Evolutionary conservation across 331 rosid species (phyloP).

Genomic region (Rhamnella rubrinervis): DNA sequence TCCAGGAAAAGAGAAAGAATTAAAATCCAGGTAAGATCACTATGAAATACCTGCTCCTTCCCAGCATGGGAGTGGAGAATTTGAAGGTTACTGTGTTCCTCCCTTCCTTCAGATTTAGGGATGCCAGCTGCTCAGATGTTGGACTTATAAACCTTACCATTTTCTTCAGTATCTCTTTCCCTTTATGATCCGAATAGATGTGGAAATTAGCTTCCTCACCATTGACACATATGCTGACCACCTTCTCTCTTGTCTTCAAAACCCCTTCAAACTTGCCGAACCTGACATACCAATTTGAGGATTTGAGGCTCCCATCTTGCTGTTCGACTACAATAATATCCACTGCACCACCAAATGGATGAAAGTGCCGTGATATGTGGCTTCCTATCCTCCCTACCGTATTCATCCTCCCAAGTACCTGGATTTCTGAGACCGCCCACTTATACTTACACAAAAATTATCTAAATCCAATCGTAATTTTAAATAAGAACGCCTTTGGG

Average conservation of each 20-base stretch:
- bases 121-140: constrained; percentile 86
- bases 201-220: constrained; percentile 61
- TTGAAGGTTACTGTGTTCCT: constrained; percentile 72
- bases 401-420: constrained; percentile 38
- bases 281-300: constrained; percentile 89
- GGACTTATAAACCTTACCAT: constrained; percentile 56
- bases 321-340: constrained; percentile 88
- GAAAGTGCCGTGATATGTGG: constrained; percentile 77
- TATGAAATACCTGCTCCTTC: constrained; percentile 59
- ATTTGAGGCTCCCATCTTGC: constrained; percentile 76
- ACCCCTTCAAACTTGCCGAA: constrained; percentile 95
- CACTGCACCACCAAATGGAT: constrained; percentile 94
- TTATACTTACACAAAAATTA: not conserved
- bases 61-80: constrained; percentile 72
- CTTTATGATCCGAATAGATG: constrained; percentile 75
- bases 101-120: constrained; percentile 86
- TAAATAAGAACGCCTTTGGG: constrained; percentile 1
- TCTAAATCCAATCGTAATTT: constrained; percentile 22
- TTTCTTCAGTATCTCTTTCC: constrained; percentile 57
- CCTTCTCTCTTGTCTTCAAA: constrained; percentile 71
- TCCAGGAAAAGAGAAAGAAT: constrained; percentile 6
- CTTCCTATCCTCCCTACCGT: constrained; percentile 84
- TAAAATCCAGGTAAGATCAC: constrained; percentile 8
- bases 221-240: constrained; percentile 64
- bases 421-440: constrained; percentile 25